Percentiles rank a stretch among this genome's conserved stretches.
phyloP scores from a whole-genome alignment of 257 asterid genomes.

The Nyctanthes arbortristis region DNA sequence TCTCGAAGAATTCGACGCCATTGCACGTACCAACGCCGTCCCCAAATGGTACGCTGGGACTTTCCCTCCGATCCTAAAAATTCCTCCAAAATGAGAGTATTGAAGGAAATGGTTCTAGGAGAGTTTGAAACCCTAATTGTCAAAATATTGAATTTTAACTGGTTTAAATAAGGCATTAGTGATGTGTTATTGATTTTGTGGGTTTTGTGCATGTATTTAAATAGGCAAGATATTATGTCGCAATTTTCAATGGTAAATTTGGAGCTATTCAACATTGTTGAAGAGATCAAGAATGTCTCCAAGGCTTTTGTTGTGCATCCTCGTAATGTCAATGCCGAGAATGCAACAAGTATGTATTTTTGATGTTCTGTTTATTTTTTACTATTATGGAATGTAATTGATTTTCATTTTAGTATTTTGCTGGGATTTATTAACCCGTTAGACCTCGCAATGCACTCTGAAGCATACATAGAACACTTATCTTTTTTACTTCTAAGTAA shows the following conservation, averaged over 20 bases:
- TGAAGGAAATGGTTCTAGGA: background rate
- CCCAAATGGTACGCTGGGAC: slow-evolving; percentile 76
- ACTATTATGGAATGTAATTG: background rate
- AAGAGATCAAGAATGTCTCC: slow-evolving; percentile 86
- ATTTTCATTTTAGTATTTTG: too few species aligned
- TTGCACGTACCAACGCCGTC: slow-evolving; percentile 62
- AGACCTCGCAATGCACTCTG: too few species aligned
- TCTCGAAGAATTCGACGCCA: slow-evolving; percentile 74
- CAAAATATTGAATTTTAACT: background rate
- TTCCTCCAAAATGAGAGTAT: background rate
- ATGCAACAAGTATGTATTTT: slow-evolving; percentile 66
- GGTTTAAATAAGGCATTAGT: too few species aligned
- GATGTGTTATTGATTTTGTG: slow-evolving; percentile 13
- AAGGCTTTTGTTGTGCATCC: slow-evolving; percentile 97
- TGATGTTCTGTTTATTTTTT: slow-evolving; percentile 1
- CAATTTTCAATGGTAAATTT: slow-evolving; percentile 95
- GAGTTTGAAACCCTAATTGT: background rate
- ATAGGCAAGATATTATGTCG: slow-evolving; percentile 82
- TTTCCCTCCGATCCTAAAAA: background rate
- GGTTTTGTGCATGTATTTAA: background rate
- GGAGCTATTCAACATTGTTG: slow-evolving; percentile 86
- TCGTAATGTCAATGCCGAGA: slow-evolving; percentile 88
- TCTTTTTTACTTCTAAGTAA: too few species aligned
- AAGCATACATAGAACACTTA: too few species aligned
- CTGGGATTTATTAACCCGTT: too few species aligned